A percentile compares a stretch with the other conserved stretches of the same genome.
Evolutionary conservation across 2,329 filamentous ascomycete genomes (phyloP).

Genomic region (Microcyclospora tardicrescens): DNA sequence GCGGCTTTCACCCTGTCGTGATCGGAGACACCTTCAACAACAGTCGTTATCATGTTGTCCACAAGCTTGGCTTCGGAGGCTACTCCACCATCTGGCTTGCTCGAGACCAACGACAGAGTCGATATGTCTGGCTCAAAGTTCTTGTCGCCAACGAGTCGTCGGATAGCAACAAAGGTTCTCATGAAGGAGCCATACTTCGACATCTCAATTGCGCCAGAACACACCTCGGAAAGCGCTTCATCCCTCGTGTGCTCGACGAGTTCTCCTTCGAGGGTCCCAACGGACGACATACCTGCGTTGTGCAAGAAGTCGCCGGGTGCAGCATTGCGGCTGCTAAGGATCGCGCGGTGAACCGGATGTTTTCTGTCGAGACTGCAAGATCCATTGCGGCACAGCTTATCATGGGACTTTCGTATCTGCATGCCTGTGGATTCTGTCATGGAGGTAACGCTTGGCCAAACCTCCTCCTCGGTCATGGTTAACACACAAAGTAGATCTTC

Average conservation of each 20-base stretch:
- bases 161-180: no score
- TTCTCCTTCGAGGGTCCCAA: not conserved
- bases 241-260: not conserved
- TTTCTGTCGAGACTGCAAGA: no score
- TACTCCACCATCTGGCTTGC: constrained; percentile 27
- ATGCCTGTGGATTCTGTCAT: no score
- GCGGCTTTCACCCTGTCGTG: constrained; percentile 24
- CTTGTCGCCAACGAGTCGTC: not conserved
- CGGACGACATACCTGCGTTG: not conserved
- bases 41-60: constrained; percentile 24
- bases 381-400: no score
- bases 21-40: constrained; percentile 20
- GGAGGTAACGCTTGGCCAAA: no score
- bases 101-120: constrained; percentile 13
- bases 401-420: no score
- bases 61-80: constrained; percentile 27
- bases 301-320: not conserved
- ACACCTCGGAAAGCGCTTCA: not conserved
- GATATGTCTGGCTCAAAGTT: not conserved
- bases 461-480: no score
- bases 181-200: no score
- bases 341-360: no score
- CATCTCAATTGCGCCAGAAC: no score
- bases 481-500: no score
- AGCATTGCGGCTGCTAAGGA: no score